Percentiles rank a stretch among this genome's conserved stretches.
Conservation (phyloP, 345 rosid genomes). For the Euphorbia pulcherrima region DNA sequence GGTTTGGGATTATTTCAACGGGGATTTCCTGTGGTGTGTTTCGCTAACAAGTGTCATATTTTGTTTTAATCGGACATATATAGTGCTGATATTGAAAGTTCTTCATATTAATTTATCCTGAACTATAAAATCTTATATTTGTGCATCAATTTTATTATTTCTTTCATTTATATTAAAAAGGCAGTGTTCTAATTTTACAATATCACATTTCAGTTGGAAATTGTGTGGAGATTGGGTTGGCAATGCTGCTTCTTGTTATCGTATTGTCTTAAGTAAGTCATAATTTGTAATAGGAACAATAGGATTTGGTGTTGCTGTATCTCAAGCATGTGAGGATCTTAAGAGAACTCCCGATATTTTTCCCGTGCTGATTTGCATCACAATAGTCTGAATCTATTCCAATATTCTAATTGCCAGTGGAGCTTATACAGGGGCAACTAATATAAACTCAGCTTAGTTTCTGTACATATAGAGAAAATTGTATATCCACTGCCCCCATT, state of each 20-base stretch:
- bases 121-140: too few relatives aligned
- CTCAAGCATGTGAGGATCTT: conserved; percentile 29
- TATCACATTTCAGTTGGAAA: conserved; percentile 23
- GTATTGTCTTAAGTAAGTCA: conserved; percentile 28
- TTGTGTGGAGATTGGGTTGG: conserved; percentile 33
- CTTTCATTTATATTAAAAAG: neutral
- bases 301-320: conserved; percentile 21
- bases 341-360: conserved; percentile 27
- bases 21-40: conserved; percentile 30
- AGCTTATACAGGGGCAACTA: conserved; percentile 29
- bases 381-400: conserved; percentile 31
- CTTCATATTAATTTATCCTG: too few relatives aligned
- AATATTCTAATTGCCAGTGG: conserved; percentile 29
- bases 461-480: conserved; percentile 30
- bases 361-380: conserved; percentile 27
- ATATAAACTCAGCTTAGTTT: conserved; percentile 24
- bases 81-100: too few relatives aligned
- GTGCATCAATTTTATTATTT: neutral
- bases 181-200: neutral
- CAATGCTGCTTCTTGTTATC: conserved; percentile 30
- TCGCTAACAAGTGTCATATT: neutral
- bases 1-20: conserved; percentile 32
- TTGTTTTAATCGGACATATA: too few relatives aligned
- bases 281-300: neutral
- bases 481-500: conserved; percentile 31